Percentiles rank a stretch among this genome's conserved stretches.
These are phyloP conservation scores for Mycena leptocephala DNA, from an alignment of 768 basidiomycete genomes.

Conservation along the genomic window DNA sequence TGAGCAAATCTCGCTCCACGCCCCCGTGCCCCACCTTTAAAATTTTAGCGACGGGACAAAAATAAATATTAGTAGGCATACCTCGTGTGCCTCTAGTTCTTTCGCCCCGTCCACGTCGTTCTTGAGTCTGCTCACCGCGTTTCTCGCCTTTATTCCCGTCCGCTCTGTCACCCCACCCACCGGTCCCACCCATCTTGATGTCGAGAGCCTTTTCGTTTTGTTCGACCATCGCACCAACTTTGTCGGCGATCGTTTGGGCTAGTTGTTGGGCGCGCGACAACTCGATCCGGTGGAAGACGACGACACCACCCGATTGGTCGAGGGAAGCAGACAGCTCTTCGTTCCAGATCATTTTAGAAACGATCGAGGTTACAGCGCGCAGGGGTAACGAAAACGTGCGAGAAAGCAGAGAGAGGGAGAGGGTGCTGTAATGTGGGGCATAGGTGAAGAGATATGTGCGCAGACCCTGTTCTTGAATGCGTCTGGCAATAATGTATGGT, in stretches of 20 bases:
- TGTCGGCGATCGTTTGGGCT: slow-evolving; percentile 92
- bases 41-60: background rate
- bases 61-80: slow-evolving; percentile 45
- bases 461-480: slow-evolving; percentile 98
- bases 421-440: slow-evolving; percentile 92
- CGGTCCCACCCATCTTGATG: slow-evolving; percentile 80
- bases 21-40: slow-evolving; percentile 75
- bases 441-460: slow-evolving; percentile 99
- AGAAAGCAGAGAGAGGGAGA: slow-evolving; percentile 91
- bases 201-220: slow-evolving; percentile 94
- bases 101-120: slow-evolving; percentile 84
- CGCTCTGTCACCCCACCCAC: slow-evolving; percentile 77
- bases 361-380: slow-evolving; percentile 89
- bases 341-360: slow-evolving; percentile 99
- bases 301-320: slow-evolving; percentile 91
- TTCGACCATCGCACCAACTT: slow-evolving; percentile 88
- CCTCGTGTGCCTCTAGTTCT: slow-evolving; percentile 76
- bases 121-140: slow-evolving; percentile 84
- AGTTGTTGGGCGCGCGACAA: slow-evolving; percentile 91
- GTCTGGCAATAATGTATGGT: slow-evolving; percentile 66
- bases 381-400: slow-evolving; percentile 90
- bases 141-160: slow-evolving; percentile 86
- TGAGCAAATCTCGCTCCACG: slow-evolving; percentile 88
- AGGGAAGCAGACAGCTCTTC: slow-evolving; percentile 95
- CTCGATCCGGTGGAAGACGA: slow-evolving; percentile 95